A percentile compares a stretch with the other conserved stretches of the same genome.
These are phyloP conservation scores for Diaporthe helianthi DNA, from an alignment of 2,329 filamentous ascomycete genomes.

Conservation along the genomic window DNA sequence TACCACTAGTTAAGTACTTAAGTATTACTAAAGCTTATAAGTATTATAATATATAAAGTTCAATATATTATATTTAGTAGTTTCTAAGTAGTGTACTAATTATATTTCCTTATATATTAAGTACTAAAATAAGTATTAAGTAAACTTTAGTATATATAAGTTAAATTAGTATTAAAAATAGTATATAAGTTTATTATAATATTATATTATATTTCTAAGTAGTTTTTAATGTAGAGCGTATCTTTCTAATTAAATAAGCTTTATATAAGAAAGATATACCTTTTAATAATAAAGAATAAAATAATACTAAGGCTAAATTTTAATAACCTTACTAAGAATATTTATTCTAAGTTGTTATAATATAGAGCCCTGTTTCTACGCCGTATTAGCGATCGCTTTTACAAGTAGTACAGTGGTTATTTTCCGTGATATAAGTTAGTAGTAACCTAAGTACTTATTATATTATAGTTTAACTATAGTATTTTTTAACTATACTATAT, in stretches of 20 bases:
- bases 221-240: neutral
- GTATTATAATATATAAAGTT: no score
- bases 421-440: no score
- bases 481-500: neutral
- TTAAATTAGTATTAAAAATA: neutral
- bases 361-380: no score
- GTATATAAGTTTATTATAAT: neutral
- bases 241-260: no score
- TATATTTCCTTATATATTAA: neutral
- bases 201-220: neutral
- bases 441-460: no score
- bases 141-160: neutral
- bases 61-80: no score
- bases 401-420: no score
- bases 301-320: no score
- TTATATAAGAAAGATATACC: neutral
- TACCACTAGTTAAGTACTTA: no score
- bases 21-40: no score
- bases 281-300: no score
- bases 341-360: neutral
- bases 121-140: neutral
- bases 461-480: neutral
- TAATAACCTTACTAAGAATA: neutral
- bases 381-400: no score
- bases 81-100: conserved; percentile 4